Conservation (phyloP, 1,139 yeast genomes). For the Pneumocystis murina region DNA sequence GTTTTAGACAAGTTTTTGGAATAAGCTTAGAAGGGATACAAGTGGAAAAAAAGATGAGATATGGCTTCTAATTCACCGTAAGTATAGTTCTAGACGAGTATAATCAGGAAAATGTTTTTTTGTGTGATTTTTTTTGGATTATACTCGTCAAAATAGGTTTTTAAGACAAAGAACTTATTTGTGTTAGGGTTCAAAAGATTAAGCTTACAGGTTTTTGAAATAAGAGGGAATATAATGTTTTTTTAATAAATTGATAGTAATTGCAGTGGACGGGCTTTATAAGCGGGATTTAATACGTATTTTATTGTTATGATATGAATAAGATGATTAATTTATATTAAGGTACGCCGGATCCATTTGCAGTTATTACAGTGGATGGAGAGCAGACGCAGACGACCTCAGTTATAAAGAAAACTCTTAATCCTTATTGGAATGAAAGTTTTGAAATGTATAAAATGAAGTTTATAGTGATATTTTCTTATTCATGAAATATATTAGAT, state of each 20-base stretch:
- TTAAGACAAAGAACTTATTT: not conserved
- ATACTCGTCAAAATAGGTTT: not conserved
- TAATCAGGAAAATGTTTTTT: not conserved
- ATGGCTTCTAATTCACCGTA: not conserved
- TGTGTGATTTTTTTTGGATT: not conserved
- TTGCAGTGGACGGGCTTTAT: slow-evolving; percentile 90
- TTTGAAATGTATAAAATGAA: slow-evolving; percentile 36
- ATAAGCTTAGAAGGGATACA: not conserved
- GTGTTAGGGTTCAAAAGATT: slow-evolving; percentile 12
- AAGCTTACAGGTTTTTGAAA: slow-evolving; percentile 12
- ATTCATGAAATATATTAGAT: slow-evolving; percentile 22
- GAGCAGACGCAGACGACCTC: slow-evolving; percentile 89
- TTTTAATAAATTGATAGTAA: slow-evolving; percentile 29
- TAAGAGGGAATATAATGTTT: not conserved
- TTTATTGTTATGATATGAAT: slow-evolving; percentile 9
- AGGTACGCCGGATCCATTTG: slow-evolving; percentile 78
- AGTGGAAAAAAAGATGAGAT: slow-evolving; percentile 1
- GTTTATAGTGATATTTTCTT: not conserved
- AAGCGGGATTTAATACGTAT: slow-evolving; percentile 88
- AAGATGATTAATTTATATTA: not conserved
- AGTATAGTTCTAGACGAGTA: not conserved
- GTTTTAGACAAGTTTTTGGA: not conserved
- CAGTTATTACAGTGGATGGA: slow-evolving; percentile 92
- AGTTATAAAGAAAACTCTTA: slow-evolving; percentile 82
- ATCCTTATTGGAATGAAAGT: slow-evolving; percentile 95